Base-by-base conservation (phyloP, 1,139 yeast species). In the Komagataea norvegica region DNA sequence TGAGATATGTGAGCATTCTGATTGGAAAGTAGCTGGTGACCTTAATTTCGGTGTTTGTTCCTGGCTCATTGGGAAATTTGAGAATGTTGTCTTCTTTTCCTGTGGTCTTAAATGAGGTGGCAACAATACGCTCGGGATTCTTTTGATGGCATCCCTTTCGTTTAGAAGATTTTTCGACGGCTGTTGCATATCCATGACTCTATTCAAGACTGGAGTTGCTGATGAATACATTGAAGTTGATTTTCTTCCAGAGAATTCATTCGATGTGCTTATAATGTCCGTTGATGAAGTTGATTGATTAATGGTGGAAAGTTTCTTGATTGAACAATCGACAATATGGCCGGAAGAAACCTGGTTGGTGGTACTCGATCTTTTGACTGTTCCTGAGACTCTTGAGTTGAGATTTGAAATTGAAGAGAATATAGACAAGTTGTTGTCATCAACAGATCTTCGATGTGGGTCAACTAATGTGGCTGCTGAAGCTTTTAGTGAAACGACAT, bases 81-180 rank as follows among this genome's bases (percentile, higher is more conserved):
- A 24, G n/a, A 29, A 17, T 4, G 33, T 6, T 6, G 27, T 21
- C n/a, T n/a, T n/a, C n/a, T 41, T 41, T 10, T 37, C 44, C 15
- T 43, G 49, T 13, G 47, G 45, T 31, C 44, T 48, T 29, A 53
- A 25, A 36, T 52, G 56, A 2, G 57, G 57, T 8, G 57, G 56
- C 3, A 53, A 31, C 14, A 53, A 33, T 3, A 38, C 55, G 29
- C 44, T 41, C 15, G 57, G 56, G 14, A 52, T 47, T 42, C 56
- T 45, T 20, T 34, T 48, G 14, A 53, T 29, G 1, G 56, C 55
- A 30, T 48, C 49, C 33, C 52, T 45, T 33, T 53, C 57, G 2
- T 46, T 21, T 26, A 36, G 35, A 5, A 51, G 21, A 15, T 29
- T 42, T 24, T 42, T 48, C 3, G 39, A 36, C 1, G 32, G 24